Base-by-base conservation (phyloP, 2,329 filamentous ascomycete genomes). In the Xylaria sp. region DNA sequence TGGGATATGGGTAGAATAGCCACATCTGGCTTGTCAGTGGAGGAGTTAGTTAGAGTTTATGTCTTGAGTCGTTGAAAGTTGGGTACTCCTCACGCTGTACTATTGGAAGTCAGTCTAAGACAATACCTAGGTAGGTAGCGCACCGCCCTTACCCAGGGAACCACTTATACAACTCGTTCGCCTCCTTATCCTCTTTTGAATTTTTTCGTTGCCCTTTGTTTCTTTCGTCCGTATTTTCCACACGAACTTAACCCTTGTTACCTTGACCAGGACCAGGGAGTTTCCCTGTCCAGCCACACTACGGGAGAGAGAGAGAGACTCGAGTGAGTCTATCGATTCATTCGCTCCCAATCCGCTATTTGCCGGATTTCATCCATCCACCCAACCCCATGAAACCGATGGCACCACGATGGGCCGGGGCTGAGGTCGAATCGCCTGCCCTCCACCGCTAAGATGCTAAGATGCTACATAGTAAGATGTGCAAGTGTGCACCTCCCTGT, bases 301-400 rank as follows among this genome's bases (percentile, higher is more conserved):
- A 18, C 8, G 46, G 73, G 34, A 37, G 34, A 74, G 28, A 73
- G 73, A 70, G 66, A 67, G 66, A 67, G 65, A 64, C 65, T 67
- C 72, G 63, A 54, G 59, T 65, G 57, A 74, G 70, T 79, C 80
- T 78, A 81, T 81, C 77, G 76, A 66, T 59, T 57, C 56, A 66
- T 59, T 57, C 56, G 20, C 57, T 56, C 51, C 63, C 65, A 66
- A 18, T 46, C 52, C 57, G 15, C 48, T 65, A 34, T 46, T 59
- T 62, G 28, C 18, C 34, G 23, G 23, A 52, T 54, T 32, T 25
- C 61, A 54, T 70, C 28, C 28, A 4, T 28, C 28, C 28, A 28
- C 28, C 28, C 28, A 28, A 81, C 74, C 39, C 62, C 66, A 63
- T 69, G 78, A 81, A 82, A 80, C 77, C 69, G 72, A 74, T 74